A percentile compares a stretch with the other conserved stretches of the same genome.
These are phyloP conservation scores for Brettanomyces custersianus DNA, from an alignment of 805 yeast species.

Conservation along the genomic window DNA sequence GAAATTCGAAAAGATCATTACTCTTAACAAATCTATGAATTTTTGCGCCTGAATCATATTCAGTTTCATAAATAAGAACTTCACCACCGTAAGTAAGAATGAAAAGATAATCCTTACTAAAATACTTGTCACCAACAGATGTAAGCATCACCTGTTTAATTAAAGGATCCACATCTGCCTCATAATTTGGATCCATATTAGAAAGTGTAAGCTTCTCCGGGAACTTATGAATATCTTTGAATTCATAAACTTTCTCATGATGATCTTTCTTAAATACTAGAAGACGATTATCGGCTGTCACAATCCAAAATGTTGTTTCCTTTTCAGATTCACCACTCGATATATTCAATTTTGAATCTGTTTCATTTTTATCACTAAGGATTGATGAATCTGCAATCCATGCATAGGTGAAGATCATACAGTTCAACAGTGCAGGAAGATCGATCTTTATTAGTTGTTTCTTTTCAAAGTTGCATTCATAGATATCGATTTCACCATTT, in stretches of 20 bases:
- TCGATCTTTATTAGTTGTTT: constrained; percentile 21
- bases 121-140: constrained; percentile 50
- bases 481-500: constrained; percentile 62
- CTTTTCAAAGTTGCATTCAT: constrained; percentile 26
- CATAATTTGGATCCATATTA: constrained; percentile 38
- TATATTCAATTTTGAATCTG: constrained; percentile 11
- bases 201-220: constrained; percentile 34
- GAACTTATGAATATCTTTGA: constrained; percentile 39
- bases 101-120: constrained; percentile 55
- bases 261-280: constrained; percentile 53
- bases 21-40: constrained; percentile 34
- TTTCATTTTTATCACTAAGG: constrained; percentile 25
- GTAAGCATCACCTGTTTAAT: constrained; percentile 60
- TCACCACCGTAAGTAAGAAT: constrained; percentile 79
- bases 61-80: constrained; percentile 55
- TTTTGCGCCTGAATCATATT: constrained; percentile 29
- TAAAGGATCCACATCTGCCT: constrained; percentile 60
- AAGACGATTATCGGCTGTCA: constrained; percentile 70
- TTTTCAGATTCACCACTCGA: constrained; percentile 4
- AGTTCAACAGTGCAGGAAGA: constrained; percentile 26
- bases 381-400: constrained; percentile 46
- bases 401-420: constrained; percentile 55
- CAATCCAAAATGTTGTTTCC: constrained; percentile 48
- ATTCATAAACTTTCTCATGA: constrained; percentile 44
- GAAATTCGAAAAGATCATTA: constrained; percentile 31